Percentiles rank a stretch among this genome's conserved stretches.
Conservation (phyloP, 306 rosid genomes). For the Medicago ruthenica region DNA sequence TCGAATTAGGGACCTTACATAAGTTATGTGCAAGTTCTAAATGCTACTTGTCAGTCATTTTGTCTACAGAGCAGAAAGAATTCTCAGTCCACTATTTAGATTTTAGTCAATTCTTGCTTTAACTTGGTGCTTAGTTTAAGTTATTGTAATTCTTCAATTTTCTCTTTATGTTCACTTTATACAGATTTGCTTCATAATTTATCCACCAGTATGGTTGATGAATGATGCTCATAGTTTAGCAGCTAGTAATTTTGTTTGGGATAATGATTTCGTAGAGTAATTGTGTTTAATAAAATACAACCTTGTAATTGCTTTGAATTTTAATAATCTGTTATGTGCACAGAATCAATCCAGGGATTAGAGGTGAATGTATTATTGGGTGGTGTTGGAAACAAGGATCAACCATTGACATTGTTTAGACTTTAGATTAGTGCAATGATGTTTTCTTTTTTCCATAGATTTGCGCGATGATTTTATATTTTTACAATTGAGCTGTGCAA, state of each 20-base stretch:
- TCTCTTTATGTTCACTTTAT: constrained; percentile 19
- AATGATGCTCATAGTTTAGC: constrained; percentile 45
- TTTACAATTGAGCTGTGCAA: not conserved
- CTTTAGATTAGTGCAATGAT: not conserved
- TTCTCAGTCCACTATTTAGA: not conserved
- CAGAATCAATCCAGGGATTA: constrained; percentile 3
- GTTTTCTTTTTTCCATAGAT: not conserved
- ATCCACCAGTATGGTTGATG: constrained; percentile 36
- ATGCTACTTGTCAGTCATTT: too few relatives aligned
- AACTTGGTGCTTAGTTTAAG: constrained; percentile 26
- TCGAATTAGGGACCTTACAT: too few relatives aligned
- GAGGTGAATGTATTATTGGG: not conserved
- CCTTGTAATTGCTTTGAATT: not conserved
- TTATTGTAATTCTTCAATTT: constrained; percentile 27
- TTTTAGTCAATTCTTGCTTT: constrained; percentile 30
- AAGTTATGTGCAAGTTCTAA: too few relatives aligned
- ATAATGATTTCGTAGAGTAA: constrained; percentile 25
- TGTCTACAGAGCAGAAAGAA: too few relatives aligned
- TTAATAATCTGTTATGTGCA: constrained; percentile 37
- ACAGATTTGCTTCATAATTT: constrained; percentile 38
- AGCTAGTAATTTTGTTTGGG: constrained; percentile 33
- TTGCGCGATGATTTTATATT: not conserved
- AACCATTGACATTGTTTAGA: not conserved
- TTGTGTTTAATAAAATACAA: constrained; percentile 46
- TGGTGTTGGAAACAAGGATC: not conserved